Base-by-base conservation (phyloP, 2,329 filamentous ascomycete species). In the Paramyrothecium roridum region DNA sequence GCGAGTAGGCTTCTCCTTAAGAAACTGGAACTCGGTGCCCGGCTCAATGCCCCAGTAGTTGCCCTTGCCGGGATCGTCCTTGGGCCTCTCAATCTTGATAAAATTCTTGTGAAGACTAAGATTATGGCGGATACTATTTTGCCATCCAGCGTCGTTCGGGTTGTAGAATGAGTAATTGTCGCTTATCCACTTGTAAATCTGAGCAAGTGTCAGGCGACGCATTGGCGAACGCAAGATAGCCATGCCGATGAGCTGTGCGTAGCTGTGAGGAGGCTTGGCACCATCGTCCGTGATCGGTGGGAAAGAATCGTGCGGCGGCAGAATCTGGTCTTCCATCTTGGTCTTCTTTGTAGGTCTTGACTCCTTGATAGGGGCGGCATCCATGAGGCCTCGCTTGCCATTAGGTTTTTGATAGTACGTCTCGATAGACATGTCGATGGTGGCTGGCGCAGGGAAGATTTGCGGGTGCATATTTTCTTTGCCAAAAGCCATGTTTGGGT, bases 111-210 rank as follows among this genome's bases (percentile, higher is more conserved):
- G 96, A 48, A 99, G 80, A 68, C 93, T 97, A 34, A 99, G 85
- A 65, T 99, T 99, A 74, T 99, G 95, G 34, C 95, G 89, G 70
- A 99, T 99, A 76, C 95, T 98, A 73, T 99, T 99, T 74, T 98
- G 93, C 95, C 95, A 99, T 59, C 95, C 93, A 12, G 90, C 86
- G 65, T 97, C 92, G 54, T 87, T 84, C 47, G 86, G 83, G 63
- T 84, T 87, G 77, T 98, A 99, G 74, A 93, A 97, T 6, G 84
- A 87, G 70, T 90, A 98, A 19, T 88, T 93, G 70, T 96, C 91
- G n/a, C 91, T 96, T 65, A 99, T 98, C 93, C 95, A 99, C 70
- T 96, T 96, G 81, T 98, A 99, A 63, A 99, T 99, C 72, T 97
- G 92, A 23, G 92, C 87, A 19, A 99, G 81, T 1, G 95, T 98